A percentile compares a stretch with the other conserved stretches of the same genome.
These are phyloP conservation scores for Phialophora expanda DNA, from an alignment of 2,329 filamentous ascomycete species.

Conservation along the genomic window DNA sequence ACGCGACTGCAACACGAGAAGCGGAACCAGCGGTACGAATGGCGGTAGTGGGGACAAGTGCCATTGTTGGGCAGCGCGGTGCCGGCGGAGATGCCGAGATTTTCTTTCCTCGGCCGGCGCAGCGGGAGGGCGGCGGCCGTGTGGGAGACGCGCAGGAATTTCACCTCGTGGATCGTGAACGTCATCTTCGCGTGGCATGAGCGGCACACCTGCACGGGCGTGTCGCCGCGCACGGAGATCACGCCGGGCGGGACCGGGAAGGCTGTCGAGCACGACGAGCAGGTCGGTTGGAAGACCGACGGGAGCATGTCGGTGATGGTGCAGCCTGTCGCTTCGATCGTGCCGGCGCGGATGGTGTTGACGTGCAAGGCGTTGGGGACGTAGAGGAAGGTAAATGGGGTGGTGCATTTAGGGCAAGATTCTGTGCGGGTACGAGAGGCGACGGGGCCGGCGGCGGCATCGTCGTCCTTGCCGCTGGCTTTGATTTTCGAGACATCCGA, in stretches of 20 bases:
- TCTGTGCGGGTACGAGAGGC: conserved; percentile 43
- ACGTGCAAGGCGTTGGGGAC: conserved; percentile 73
- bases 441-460: conserved; percentile 28
- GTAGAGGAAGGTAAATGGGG: conserved; percentile 51
- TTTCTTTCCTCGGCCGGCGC: conserved; percentile 49
- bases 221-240: conserved; percentile 74
- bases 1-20: conserved; percentile 64
- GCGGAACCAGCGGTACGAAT: conserved; percentile 64
- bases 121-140: conserved; percentile 39
- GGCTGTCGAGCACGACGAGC: conserved; percentile 73
- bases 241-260: conserved; percentile 65
- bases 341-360: conserved; percentile 75
- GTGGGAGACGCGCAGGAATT: conserved; percentile 71
- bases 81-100: conserved; percentile 60
- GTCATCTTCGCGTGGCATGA: conserved; percentile 80
- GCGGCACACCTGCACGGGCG: conserved; percentile 74
- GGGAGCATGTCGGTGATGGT: conserved; percentile 76
- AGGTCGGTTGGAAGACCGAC: conserved; percentile 79
- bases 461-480: conserved; percentile 49
- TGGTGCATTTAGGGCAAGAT: conserved; percentile 62
- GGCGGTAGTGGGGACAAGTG: conserved; percentile 60
- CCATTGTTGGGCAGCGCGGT: conserved; percentile 60
- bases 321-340: conserved; percentile 76
- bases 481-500: conserved; percentile 72
- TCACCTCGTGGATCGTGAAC: conserved; percentile 77